A percentile compares a stretch with the other conserved stretches of the same genome.
Conservation (phyloP, 2,329 filamentous ascomycete genomes). For the Simplicillium sp. region DNA sequence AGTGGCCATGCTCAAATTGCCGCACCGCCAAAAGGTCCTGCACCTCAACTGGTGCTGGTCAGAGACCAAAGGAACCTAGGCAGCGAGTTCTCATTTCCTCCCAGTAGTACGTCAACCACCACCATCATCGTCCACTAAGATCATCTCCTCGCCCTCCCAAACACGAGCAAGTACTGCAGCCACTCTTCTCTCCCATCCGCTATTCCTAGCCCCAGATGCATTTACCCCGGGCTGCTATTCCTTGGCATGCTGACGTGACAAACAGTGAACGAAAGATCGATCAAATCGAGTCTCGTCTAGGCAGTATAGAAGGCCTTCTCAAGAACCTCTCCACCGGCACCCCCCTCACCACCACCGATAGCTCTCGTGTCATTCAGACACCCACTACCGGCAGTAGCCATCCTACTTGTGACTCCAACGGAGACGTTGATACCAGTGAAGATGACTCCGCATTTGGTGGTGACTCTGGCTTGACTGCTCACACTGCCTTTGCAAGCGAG, state of each 20-base stretch:
- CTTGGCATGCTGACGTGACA: too few relatives aligned
- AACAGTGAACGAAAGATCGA: conserved; percentile 44
- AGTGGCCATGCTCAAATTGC: conserved; percentile 49
- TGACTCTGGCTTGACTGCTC: conserved; percentile 37
- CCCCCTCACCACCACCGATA: conserved; percentile 12
- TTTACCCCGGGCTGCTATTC: too few relatives aligned
- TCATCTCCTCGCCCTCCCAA: background rate
- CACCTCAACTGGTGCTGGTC: conserved; percentile 43
- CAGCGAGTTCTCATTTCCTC: conserved; percentile 50
- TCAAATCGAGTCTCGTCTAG: conserved; percentile 33
- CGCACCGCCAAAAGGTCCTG: conserved; percentile 41
- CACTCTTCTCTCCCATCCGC: too few relatives aligned
- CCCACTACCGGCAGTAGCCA: conserved; percentile 16
- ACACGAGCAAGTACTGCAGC: too few relatives aligned
- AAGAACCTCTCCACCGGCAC: conserved; percentile 21
- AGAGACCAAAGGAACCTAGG: conserved; percentile 43
- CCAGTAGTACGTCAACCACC: conserved; percentile 41
- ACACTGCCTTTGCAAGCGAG: conserved; percentile 44
- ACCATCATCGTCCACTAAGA: background rate
- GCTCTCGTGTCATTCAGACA: conserved; percentile 11
- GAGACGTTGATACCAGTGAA: conserved; percentile 26
- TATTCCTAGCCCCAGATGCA: too few relatives aligned
- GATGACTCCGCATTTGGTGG: conserved; percentile 32
- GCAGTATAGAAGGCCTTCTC: conserved; percentile 33
- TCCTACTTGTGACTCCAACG: conserved; percentile 18